Conservation (phyloP, 306 rosid genomes). For the Vigna nakashimae region DNA sequence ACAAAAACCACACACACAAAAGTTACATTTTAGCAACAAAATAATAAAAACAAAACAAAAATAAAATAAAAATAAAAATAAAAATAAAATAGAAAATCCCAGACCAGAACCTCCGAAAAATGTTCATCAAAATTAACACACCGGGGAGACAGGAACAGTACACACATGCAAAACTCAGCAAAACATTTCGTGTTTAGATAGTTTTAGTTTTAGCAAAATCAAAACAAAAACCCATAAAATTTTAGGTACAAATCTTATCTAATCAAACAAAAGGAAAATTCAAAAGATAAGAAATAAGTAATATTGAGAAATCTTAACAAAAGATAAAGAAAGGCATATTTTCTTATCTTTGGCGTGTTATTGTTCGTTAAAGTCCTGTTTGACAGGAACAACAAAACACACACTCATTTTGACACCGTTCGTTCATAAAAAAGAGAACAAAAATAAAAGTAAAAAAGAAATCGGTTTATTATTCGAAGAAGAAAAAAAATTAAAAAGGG, state of each 20-base stretch:
- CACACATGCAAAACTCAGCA: slow-evolving; percentile 32
- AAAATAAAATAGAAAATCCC: slow-evolving; percentile 26
- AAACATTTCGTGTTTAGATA: not conserved
- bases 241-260: not conserved
- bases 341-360: slow-evolving; percentile 35
- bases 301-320: not conserved
- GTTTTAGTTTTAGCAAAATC: slow-evolving; percentile 3
- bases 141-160: slow-evolving; percentile 1
- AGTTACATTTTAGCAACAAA: slow-evolving; percentile 8
- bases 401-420: slow-evolving; percentile 51
- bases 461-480: slow-evolving; percentile 41
- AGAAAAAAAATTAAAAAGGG: slow-evolving; percentile 40
- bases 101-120: slow-evolving; percentile 44
- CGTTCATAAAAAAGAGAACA: slow-evolving; percentile 40
- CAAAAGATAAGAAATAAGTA: not conserved
- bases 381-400: slow-evolving; percentile 50
- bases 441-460: slow-evolving; percentile 7
- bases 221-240: not conserved
- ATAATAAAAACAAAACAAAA: not conserved
- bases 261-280: not conserved
- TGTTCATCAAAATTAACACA: slow-evolving; percentile 51
- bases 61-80: not conserved
- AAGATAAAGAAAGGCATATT: not conserved
- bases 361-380: slow-evolving; percentile 41
- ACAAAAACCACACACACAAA: not conserved